These are phyloP conservation scores for Phaeotremella skinneri DNA, from an alignment of 768 basidiomycete genomes.

Conservation along the genomic window DNA sequence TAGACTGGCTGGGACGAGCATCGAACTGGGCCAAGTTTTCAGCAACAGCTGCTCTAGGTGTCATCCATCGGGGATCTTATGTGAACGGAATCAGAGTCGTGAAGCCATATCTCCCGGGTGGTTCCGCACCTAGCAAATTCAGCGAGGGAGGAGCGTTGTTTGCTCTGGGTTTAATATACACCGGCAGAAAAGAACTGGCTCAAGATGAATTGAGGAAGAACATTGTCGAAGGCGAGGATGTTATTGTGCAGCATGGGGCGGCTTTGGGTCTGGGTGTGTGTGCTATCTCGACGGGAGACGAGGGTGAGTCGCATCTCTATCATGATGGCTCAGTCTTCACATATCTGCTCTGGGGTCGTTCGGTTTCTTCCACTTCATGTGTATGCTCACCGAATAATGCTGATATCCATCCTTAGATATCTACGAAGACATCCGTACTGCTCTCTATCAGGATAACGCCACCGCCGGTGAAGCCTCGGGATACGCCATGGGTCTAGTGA, in stretches of 20 bases:
- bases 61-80: slow-evolving; percentile 96
- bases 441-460: slow-evolving; percentile 89
- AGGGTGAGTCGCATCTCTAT: slow-evolving; percentile 51
- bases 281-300: slow-evolving; percentile 85
- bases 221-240: slow-evolving; percentile 58
- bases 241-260: slow-evolving; percentile 94
- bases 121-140: slow-evolving; percentile 70
- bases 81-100: slow-evolving; percentile 89
- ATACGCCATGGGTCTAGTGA: slow-evolving; percentile 95
- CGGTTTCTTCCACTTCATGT: not conserved
- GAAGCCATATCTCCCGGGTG: slow-evolving; percentile 82
- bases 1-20: slow-evolving; percentile 93
- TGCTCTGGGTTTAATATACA: slow-evolving; percentile 90
- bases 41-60: slow-evolving; percentile 91
- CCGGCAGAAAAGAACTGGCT: slow-evolving; percentile 68
- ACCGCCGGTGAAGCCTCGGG: slow-evolving; percentile 94
- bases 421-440: slow-evolving; percentile 85
- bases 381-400: not conserved
- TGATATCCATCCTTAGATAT: slow-evolving; percentile 58
- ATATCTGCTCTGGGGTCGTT: not conserved
- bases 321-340: not conserved
- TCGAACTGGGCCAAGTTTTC: slow-evolving; percentile 99
- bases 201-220: slow-evolving; percentile 74
- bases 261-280: slow-evolving; percentile 95
- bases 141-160: slow-evolving; percentile 96